Percentiles rank a stretch among this genome's conserved stretches.
phyloP scores from a whole-genome alignment of 1,284 basidiomycete species.

The Heterobasidion parviporum region DNA sequence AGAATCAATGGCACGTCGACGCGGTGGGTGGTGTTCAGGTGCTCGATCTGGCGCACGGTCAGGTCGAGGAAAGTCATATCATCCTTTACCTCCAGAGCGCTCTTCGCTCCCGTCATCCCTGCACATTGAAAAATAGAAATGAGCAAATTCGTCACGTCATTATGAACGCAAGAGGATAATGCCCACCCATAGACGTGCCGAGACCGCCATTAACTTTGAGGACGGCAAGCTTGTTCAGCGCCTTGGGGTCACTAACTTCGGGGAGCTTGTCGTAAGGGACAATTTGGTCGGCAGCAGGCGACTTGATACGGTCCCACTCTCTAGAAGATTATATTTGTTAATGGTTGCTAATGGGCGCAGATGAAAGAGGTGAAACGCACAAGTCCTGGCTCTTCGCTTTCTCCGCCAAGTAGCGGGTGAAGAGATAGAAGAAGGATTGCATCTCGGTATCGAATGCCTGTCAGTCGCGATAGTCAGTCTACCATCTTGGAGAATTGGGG shows the following conservation, averaged over 20 bases:
- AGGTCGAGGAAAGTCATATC: constrained; percentile 98
- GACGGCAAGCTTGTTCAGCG: constrained; percentile 88
- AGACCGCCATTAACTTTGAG: constrained; percentile 98
- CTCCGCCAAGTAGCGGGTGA: constrained; percentile 91
- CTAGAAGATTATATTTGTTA: constrained; percentile 30
- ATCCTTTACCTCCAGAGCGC: constrained; percentile 83
- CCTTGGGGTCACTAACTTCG: constrained; percentile 47
- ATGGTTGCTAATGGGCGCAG: constrained; percentile 3
- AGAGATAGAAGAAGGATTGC: constrained; percentile 95
- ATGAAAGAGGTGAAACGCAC: constrained; percentile 44
- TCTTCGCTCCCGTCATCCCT: constrained; percentile 88
- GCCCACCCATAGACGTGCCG: constrained; percentile 84
- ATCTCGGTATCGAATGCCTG: constrained; percentile 93
- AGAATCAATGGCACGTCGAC: constrained; percentile 92
- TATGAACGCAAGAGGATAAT: not conserved
- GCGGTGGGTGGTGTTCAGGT: constrained; percentile 58
- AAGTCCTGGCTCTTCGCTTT: constrained; percentile 88
- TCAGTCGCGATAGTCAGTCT: not conserved
- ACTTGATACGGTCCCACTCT: constrained; percentile 93
- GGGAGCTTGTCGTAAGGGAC: constrained; percentile 73
- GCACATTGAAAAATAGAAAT: not conserved
- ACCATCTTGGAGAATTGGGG: constrained; percentile 6
- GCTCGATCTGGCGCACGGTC: constrained; percentile 92
- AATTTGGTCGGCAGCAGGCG: constrained; percentile 86
- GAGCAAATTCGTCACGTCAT: not conserved